Evolutionary conservation across 805 yeast species (phyloP), one percentile per base, ranked within the genome.

Genomic region (Wickerhamomyces tratensis): DNA sequence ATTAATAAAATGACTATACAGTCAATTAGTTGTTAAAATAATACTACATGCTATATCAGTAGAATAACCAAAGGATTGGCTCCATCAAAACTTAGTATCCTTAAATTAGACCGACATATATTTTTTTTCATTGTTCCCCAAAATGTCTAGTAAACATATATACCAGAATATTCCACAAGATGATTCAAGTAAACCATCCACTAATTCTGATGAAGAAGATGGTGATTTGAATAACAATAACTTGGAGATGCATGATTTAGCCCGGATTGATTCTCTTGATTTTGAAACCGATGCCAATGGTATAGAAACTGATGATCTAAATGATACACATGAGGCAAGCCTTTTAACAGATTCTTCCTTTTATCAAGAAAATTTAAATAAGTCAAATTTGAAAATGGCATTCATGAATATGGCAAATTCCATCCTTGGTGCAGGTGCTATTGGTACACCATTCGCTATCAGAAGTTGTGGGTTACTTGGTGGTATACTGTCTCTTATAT

Each of bases 341-440:
- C 6, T 31, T 11, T 12, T 31, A 6, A 31, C 34, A 31, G 34
- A 31, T 12, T 8, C n/a, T 2, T 31, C 34, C n/a, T 31, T 31
- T n/a, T 38, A 29, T 34, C 46, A 40, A 6, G 25, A 40, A 8
- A 53, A 52, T n/a, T 53, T 50, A 14, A 53, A 55, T 35, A 76
- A 75, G 50, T 76, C 85, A 2, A 72, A 70, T 36, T 70, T 89
- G 72, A 75, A 73, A 44, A 83, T 83, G 86, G 97, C 97, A 6
- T 88, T 89, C 56, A 85, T 89, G 94, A 91, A 91, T 62, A 88
- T 89, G 95, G 95, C 96, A 9, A 89, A 89, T 61, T 82, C 94
- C 15, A 91, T 91, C 46, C 69, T 91, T 7, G 98, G 98, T 0
- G 97, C 98, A 0, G 98, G 98, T 7, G 86, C 91, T 42, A 86